phyloP scores from a whole-genome alignment of 2,329 filamentous ascomycete genomes.

The Helotiales sp. region DNA sequence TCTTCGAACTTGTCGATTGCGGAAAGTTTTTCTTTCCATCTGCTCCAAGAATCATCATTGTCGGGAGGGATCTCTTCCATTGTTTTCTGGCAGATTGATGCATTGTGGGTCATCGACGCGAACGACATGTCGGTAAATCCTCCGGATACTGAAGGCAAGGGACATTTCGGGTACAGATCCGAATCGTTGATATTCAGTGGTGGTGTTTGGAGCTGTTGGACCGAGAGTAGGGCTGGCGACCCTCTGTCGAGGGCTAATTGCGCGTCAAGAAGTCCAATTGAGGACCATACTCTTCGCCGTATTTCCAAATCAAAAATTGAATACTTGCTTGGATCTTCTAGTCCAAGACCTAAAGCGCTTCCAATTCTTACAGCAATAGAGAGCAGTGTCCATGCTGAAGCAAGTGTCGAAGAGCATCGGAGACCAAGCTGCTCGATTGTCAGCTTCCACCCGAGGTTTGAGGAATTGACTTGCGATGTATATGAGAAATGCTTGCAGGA shows the following conservation, averaged over 20 bases:
- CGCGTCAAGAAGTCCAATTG: constrained; percentile 15
- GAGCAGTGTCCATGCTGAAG: constrained; percentile 16
- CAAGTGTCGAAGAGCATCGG: constrained; percentile 3
- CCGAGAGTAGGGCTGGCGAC: constrained; percentile 8
- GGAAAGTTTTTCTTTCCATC: constrained; percentile 2
- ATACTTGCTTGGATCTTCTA: constrained; percentile 7
- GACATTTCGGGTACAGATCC: constrained; percentile 6
- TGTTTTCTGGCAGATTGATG: constrained; percentile 18
- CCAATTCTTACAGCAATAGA: constrained; percentile 16
- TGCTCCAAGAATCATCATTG: constrained; percentile 6
- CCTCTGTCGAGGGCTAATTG: constrained; percentile 18
- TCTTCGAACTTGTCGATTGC: constrained; percentile 1
- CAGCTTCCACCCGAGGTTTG: not conserved
- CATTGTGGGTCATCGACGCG: constrained; percentile 12
- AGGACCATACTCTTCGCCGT: constrained; percentile 20
- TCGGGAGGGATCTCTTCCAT: not conserved
- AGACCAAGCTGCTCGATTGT: constrained; percentile 12
- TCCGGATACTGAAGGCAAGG: not conserved
- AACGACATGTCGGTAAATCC: constrained; percentile 23
- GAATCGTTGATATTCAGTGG: constrained; percentile 15
- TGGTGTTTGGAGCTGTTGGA: not conserved
- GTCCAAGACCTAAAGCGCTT: constrained; percentile 17
- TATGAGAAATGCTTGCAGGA: constrained; percentile 23
- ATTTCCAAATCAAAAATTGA: constrained; percentile 11
- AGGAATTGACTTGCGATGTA: constrained; percentile 13